phyloP scores from a whole-genome alignment of 1,284 basidiomycete genomes.

The Moniliophthora roreri region DNA sequence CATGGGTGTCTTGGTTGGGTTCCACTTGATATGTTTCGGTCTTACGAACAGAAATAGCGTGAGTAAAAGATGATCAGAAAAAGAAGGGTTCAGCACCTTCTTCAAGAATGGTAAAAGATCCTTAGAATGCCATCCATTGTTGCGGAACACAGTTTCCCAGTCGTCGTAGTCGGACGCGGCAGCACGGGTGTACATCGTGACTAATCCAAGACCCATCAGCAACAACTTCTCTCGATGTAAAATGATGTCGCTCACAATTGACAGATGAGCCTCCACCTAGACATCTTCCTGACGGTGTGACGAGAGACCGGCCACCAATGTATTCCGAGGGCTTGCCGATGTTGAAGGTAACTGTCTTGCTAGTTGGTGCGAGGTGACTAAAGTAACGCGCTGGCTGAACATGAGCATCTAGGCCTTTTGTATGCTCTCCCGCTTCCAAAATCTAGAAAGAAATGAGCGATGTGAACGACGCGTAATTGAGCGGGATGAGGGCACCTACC shows the following conservation, averaged over 20 bases:
- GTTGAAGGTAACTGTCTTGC: constrained; percentile 33
- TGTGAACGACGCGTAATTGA: constrained; percentile 18
- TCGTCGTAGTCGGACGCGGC: constrained; percentile 42
- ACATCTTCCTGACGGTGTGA: constrained; percentile 32
- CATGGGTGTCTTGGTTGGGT: constrained; percentile 29
- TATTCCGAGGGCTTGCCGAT: constrained; percentile 27
- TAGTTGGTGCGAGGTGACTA: constrained; percentile 30
- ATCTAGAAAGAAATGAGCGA: constrained; percentile 25
- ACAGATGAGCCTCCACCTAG: constrained; percentile 44
- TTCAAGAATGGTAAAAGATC: constrained; percentile 38
- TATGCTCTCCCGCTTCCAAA: constrained; percentile 35
- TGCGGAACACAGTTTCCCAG: constrained; percentile 34
- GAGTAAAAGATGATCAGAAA: background rate
- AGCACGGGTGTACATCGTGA: constrained; percentile 36
- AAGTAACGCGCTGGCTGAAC: constrained; percentile 35
- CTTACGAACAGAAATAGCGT: constrained; percentile 26
- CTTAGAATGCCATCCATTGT: constrained; percentile 39
- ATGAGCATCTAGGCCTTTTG: constrained; percentile 31
- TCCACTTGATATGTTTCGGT: constrained; percentile 36
- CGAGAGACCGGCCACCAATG: constrained; percentile 30
- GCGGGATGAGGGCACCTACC: constrained; percentile 20
- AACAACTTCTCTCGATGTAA: constrained; percentile 10
- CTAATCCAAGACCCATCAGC: constrained; percentile 20
- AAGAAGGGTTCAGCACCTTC: no score
- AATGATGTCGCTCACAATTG: constrained; percentile 21